Evolutionary conservation across 2,329 filamentous ascomycete species (phyloP), one percentile per base, ranked within the genome.

Genomic region (Neofusicoccum umdonicola): DNA sequence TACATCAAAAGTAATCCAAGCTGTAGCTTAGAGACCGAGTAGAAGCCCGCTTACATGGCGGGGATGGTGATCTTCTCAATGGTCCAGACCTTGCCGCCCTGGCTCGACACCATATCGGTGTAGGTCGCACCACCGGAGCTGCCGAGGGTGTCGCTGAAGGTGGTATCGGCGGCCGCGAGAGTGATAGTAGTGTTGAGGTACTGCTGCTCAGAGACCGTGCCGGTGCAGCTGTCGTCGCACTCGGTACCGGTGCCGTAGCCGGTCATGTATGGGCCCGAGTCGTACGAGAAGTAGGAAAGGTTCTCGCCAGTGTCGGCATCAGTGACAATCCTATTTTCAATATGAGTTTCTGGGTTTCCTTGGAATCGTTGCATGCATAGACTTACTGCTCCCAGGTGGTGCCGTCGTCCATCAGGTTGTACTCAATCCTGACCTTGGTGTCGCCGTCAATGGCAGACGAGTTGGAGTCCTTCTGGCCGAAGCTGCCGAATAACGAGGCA

Each of bases 131-230:
- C 51, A 22, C 41, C 37, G 1, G 62, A 56, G 22, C 48, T 45
- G 62, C 48, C 17, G 15, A 63, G 11, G 11, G 62, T 63, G 51
- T 27, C 34, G 11, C 39, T 34, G 44, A 75, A 78, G 13, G 68
- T 67, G n/a, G 69, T 68, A 63, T 76, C 78, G 0, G 74, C 71
- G 5, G 69, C 68, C 0, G 72, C 73, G 4, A 80, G 72, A 11
- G 76, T 80, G 63, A 80, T 77, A n/a, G 69, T 69, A 0, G 77
- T 80, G 65, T 79, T 76, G 47, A 74, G 62, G 67, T 81, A 80
- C 13, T 71, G 70, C 69, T 81, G 78, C 4, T 71, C 67, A 5
- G 73, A 71, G 27, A 77, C 68, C 15, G 78, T 80, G 13, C 74
- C 75, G 0, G 70, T 74, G 70, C 78, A 81, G 47, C 65, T 67